Percentiles rank a stretch among this genome's conserved stretches.
phyloP scores from a whole-genome alignment of 306 rosid species.

The Dicorynia guianensis region DNA sequence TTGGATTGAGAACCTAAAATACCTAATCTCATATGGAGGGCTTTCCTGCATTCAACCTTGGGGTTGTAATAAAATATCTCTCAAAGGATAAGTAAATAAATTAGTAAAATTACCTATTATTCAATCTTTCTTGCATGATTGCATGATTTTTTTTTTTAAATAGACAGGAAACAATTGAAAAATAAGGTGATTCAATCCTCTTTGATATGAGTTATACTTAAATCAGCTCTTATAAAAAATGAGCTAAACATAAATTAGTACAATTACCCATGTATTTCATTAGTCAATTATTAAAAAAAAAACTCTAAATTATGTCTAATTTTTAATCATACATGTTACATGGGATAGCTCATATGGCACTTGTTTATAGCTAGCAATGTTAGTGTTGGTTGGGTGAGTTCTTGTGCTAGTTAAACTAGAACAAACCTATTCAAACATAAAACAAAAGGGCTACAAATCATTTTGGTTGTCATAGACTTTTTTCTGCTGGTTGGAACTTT shows the following conservation, averaged over 20 bases:
- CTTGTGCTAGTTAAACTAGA: slow-evolving; percentile 39
- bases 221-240: too few species aligned
- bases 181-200: too few species aligned
- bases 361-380: slow-evolving; percentile 25
- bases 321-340: slow-evolving; percentile 30
- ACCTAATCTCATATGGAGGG: slow-evolving; percentile 44
- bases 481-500: not conserved
- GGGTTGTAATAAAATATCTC: not conserved
- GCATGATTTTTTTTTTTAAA: too few species aligned
- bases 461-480: not conserved
- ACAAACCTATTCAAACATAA: slow-evolving; percentile 30
- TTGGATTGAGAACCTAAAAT: slow-evolving; percentile 45
- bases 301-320: not conserved
- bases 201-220: too few species aligned
- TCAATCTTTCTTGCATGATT: too few species aligned
- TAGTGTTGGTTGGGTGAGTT: slow-evolving; percentile 26
- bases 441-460: slow-evolving; percentile 12
- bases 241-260: slow-evolving; percentile 36
- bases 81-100: slow-evolving; percentile 9
- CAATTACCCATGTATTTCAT: slow-evolving; percentile 12
- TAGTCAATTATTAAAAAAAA: not conserved
- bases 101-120: slow-evolving; percentile 35
- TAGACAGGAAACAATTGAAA: too few species aligned
- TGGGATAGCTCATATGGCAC: slow-evolving; percentile 19
- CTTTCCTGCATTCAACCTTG: slow-evolving; percentile 21